Evolutionary conservation across 768 basidiomycete species (phyloP).

Genomic region (Lentinula boryana): DNA sequence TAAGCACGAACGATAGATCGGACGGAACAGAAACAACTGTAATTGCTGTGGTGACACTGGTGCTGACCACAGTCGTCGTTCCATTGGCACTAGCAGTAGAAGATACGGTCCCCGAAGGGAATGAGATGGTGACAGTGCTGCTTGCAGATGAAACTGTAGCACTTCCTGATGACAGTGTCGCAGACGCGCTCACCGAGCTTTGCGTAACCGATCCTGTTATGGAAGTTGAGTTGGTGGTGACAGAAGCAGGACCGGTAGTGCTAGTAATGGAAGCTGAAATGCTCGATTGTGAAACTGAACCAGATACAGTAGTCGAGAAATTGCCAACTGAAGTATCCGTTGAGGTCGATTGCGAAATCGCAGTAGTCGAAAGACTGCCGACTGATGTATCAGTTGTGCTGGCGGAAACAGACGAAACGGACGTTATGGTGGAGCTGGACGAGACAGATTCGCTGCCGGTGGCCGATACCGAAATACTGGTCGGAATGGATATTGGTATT

Average conservation of each 20-base stretch:
- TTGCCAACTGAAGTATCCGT: not conserved
- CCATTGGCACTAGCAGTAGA: not conserved
- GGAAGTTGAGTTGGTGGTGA: not conserved
- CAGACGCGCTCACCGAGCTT: not conserved
- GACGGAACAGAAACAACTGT: conserved; percentile 29
- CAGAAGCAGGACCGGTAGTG: not conserved
- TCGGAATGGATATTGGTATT: not conserved
- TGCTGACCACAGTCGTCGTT: conserved; percentile 6
- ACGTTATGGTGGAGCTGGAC: not conserved
- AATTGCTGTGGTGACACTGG: conserved; percentile 9
- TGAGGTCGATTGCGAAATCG: not conserved
- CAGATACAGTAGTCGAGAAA: not conserved
- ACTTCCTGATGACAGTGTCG: not conserved
- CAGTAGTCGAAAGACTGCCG: not conserved
- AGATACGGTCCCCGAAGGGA: not conserved
- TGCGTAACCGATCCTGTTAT: not conserved
- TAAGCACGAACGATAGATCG: conserved; percentile 37
- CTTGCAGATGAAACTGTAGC: not conserved
- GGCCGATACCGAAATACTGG: not conserved
- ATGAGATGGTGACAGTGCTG: not conserved
- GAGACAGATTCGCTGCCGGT: not conserved
- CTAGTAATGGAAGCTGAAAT: not conserved
- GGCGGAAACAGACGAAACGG: not conserved
- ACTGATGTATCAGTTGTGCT: not conserved
- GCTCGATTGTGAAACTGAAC: not conserved